Conservation (phyloP, 768 basidiomycete genomes). For the Serpula lacrymans region DNA sequence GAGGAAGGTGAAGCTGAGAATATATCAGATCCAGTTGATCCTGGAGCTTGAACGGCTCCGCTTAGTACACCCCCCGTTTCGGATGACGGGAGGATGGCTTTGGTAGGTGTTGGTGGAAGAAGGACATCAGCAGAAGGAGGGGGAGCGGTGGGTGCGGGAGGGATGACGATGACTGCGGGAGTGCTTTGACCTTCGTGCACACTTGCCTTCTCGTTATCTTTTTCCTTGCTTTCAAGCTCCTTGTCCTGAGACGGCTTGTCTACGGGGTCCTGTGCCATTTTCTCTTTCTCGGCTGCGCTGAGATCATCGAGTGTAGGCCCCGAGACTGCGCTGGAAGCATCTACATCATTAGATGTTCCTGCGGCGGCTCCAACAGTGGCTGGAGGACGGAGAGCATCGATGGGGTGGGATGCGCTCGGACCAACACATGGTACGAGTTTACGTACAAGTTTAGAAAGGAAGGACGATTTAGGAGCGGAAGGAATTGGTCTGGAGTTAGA, state of each 20-base stretch:
- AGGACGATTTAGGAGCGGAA: slow-evolving; percentile 44
- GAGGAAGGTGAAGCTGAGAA: slow-evolving; percentile 24
- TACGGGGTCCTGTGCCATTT: slow-evolving; percentile 3
- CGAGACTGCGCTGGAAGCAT: slow-evolving; percentile 15
- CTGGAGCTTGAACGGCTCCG: slow-evolving; percentile 90
- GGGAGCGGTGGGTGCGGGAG: slow-evolving; percentile 18
- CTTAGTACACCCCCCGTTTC: slow-evolving; percentile 89
- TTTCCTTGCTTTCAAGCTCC: slow-evolving; percentile 23
- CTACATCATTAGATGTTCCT: slow-evolving; percentile 16
- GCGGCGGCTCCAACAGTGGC: slow-evolving; percentile 27
- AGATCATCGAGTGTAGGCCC: slow-evolving; percentile 17
- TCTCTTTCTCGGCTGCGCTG: slow-evolving; percentile 26
- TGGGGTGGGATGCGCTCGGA: slow-evolving; percentile 44
- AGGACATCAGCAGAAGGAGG: slow-evolving; percentile 31
- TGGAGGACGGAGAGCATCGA: too few species aligned
- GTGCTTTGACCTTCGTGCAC: too few species aligned
- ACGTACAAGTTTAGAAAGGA: slow-evolving; percentile 57
- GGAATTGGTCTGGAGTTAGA: slow-evolving; percentile 30
- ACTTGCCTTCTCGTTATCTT: slow-evolving; percentile 40
- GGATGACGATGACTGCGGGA: slow-evolving; percentile 21
- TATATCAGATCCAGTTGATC: slow-evolving; percentile 57
- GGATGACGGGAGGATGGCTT: slow-evolving; percentile 46
- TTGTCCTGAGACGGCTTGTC: too few species aligned
- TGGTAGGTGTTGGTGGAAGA: slow-evolving; percentile 48
- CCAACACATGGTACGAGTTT: slow-evolving; percentile 65